Conservation (phyloP, 1,284 basidiomycete species). For the Naganishia albida region DNA sequence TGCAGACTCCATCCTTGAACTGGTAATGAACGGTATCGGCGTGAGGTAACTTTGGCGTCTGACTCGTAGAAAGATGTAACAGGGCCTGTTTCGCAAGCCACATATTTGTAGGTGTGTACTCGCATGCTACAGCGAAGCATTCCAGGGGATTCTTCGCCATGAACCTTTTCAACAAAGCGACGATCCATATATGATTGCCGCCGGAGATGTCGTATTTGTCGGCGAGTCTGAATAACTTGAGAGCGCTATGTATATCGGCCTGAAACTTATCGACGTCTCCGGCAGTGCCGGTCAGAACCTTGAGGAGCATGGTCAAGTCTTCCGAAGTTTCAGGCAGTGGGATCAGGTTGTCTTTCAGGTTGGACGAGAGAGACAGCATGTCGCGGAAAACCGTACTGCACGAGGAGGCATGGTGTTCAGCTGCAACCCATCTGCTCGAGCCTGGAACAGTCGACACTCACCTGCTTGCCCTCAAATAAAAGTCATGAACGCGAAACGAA, state of each 20-base stretch:
- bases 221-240: not conserved
- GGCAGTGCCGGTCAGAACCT: not conserved
- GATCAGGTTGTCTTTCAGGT: not conserved
- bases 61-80: not conserved
- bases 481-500: constrained; percentile 2
- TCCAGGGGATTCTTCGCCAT: not conserved
- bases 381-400: constrained; percentile 3
- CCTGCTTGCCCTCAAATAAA: constrained; percentile 10
- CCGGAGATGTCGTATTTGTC: not conserved
- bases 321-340: not conserved
- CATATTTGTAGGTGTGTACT: not conserved
- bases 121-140: not conserved
- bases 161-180: not conserved
- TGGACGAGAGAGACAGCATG: not conserved
- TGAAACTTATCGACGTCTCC: not conserved
- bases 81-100: not conserved
- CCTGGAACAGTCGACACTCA: not conserved
- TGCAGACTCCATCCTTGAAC: not conserved
- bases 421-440: not conserved
- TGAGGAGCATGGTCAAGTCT: not conserved
- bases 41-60: not conserved
- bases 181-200: not conserved
- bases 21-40: not conserved
- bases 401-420: not conserved
- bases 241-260: too few species aligned